These are phyloP conservation scores for Apiotrichum mycotoxinovorans DNA, from an alignment of 1,284 basidiomycete genomes.

Conservation along the genomic window DNA sequence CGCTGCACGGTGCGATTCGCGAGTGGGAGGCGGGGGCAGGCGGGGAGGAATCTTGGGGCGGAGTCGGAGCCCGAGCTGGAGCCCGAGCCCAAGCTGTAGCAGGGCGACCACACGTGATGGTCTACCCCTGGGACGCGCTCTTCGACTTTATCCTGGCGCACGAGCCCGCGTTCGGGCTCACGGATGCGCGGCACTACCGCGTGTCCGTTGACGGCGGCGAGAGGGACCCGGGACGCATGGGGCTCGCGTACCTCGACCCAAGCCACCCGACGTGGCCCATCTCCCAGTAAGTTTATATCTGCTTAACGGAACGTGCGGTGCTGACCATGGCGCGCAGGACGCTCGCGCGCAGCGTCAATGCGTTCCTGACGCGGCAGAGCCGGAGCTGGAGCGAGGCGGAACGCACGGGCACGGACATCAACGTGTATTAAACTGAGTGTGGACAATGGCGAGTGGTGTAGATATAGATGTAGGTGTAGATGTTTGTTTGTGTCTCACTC, in stretches of 20 bases:
- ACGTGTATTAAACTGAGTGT: no score
- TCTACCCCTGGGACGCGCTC: not conserved
- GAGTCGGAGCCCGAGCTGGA: not conserved
- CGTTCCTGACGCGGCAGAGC: conserved; percentile 1
- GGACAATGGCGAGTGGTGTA: no score
- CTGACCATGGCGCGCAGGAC: not conserved
- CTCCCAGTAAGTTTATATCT: not conserved
- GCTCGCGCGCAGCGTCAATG: conserved; percentile 3
- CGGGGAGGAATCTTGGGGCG: no score
- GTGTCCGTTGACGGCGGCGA: not conserved
- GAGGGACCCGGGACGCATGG: not conserved
- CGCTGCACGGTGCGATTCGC: not conserved
- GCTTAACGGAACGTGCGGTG: not conserved
- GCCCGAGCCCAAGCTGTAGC: no score
- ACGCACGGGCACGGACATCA: not conserved
- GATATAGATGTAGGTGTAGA: no score
- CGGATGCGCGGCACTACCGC: not conserved
- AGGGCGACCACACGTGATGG: no score
- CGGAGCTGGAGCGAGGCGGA: not conserved
- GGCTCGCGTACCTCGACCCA: conserved; percentile 1
- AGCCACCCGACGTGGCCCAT: conserved; percentile 1
- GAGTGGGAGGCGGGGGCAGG: not conserved
- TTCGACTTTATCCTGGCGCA: not conserved
- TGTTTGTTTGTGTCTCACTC: no score
- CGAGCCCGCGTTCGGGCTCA: conserved; percentile 1